phyloP scores from a whole-genome alignment of 2,329 filamentous ascomycete species.

The Epichloe baconii region DNA sequence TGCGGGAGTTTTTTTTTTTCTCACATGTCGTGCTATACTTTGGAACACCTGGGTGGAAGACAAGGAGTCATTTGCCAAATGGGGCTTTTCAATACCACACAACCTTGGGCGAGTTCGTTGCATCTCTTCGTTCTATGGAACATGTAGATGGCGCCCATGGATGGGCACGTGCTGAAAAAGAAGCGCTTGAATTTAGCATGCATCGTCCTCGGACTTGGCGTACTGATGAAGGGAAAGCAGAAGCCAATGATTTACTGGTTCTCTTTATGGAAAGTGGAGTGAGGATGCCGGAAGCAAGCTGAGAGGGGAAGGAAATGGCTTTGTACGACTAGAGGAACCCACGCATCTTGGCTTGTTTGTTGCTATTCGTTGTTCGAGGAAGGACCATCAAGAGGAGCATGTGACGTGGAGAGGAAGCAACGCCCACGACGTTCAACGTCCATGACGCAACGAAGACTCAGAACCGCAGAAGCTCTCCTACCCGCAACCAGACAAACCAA shows the following conservation, averaged over 20 bases:
- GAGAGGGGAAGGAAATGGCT: slow-evolving; percentile 6
- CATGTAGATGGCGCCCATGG: slow-evolving; percentile 19
- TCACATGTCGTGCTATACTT: slow-evolving; percentile 12
- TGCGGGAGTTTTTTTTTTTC: slow-evolving; percentile 4
- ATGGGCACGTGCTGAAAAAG: slow-evolving; percentile 23
- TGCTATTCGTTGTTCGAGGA: background rate
- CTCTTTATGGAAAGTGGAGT: slow-evolving; percentile 10
- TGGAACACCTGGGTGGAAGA: slow-evolving; percentile 13
- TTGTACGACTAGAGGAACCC: slow-evolving; percentile 21
- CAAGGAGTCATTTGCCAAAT: slow-evolving; percentile 16
- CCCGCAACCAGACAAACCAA: background rate
- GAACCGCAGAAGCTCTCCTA: background rate
- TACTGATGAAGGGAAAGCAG: background rate
- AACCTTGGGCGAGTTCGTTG: slow-evolving; percentile 13
- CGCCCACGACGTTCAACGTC: background rate
- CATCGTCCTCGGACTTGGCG: slow-evolving; percentile 26
- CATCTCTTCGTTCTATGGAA: slow-evolving; percentile 18
- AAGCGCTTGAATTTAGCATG: slow-evolving; percentile 26
- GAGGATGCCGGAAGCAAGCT: slow-evolving; percentile 12
- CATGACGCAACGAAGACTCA: background rate
- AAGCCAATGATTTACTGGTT: background rate
- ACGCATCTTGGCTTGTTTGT: slow-evolving; percentile 4
- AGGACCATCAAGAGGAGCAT: background rate
- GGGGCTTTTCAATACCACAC: slow-evolving; percentile 17
- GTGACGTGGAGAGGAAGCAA: background rate